A percentile compares a stretch with the other conserved stretches of the same genome.
phyloP scores from a whole-genome alignment of 148 eudicot species.

The Fallopia convolvulus region DNA sequence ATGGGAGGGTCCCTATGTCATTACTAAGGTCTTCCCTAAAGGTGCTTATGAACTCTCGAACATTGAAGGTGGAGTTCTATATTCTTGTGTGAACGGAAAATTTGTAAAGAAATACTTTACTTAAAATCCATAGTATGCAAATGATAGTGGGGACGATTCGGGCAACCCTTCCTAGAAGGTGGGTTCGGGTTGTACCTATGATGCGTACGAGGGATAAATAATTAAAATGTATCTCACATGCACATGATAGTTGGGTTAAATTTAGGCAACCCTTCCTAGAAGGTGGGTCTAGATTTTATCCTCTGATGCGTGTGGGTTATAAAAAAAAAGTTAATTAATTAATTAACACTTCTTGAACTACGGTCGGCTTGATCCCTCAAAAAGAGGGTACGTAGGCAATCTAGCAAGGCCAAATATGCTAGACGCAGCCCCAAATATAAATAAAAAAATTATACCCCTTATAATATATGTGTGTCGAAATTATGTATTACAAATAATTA shows the following conservation, averaged over 20 bases:
- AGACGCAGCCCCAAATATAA: not conserved
- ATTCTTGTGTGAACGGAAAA: not conserved
- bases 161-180: conserved; percentile 2
- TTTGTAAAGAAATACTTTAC: not conserved
- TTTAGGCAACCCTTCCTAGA: not conserved
- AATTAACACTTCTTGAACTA: not conserved
- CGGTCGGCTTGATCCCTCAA: not conserved
- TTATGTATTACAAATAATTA: too few relatives aligned
- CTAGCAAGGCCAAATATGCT: not conserved
- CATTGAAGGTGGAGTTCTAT: not conserved
- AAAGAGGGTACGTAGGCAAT: conserved; percentile 1
- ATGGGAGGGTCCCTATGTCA: not conserved
- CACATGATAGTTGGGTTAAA: not conserved
- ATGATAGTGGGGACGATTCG: not conserved
- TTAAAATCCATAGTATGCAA: not conserved
- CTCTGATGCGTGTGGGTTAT: too few relatives aligned
- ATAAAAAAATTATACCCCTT: too few relatives aligned
- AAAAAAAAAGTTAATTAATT: not conserved
- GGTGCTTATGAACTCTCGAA: not conserved
- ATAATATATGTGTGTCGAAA: too few relatives aligned
- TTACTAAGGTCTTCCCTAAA: not conserved
- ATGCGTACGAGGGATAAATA: not conserved
- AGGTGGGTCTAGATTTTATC: not conserved
- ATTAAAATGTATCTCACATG: not conserved
- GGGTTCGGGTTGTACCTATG: not conserved